Base-by-base conservation (phyloP, 345 rosid species). In the Erucastrum elatum region DNA sequence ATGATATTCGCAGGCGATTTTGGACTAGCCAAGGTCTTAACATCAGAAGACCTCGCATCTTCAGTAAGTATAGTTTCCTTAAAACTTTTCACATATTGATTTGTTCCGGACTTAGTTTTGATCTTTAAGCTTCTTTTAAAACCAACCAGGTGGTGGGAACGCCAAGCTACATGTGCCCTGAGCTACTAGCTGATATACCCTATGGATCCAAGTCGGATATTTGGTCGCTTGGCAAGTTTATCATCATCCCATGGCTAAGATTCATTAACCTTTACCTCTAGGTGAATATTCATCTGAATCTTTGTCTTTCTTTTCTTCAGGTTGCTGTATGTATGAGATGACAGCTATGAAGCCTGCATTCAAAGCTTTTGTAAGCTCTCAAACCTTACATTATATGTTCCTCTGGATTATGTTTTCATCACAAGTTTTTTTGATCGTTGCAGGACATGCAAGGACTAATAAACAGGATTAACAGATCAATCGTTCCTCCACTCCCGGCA, bases 141-240 rank as follows among this genome's bases (percentile, higher is more conserved):
- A 44, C 21, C 21, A 21, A 77, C 64, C 82, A 96, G 99, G 99
- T 96, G 51, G 99, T 96, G 81, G 99, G 99, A 79, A 96, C 99
- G 67, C 99, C 99, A n/a, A 96, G 98, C 83, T 96, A 96, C 83
- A 96, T 96, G 99, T 96, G 99, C 76, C 99, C 99, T 1, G 99
- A 96, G 88, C 96, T 96, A 73, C 95, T 96, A 78, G 97, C 99
- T 78, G 99, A 96, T 82, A 96, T 96, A 82, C 99, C 99, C 13
- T 96, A 96, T 16, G 99, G 99, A 66, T 86, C 97, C 67, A 96
- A 96, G 82, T 93, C 98, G 5, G 99, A 96, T 76, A 91, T 96
- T 64, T 96, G 99, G 99, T 96, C 99, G 64, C 83, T 96, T 64
- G 99, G 99, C 87, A 84, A 85, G 87, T 77, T 80, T 12, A 34